Conservation (phyloP, 2,329 filamentous ascomycete species). For the Periconia sp. region DNA sequence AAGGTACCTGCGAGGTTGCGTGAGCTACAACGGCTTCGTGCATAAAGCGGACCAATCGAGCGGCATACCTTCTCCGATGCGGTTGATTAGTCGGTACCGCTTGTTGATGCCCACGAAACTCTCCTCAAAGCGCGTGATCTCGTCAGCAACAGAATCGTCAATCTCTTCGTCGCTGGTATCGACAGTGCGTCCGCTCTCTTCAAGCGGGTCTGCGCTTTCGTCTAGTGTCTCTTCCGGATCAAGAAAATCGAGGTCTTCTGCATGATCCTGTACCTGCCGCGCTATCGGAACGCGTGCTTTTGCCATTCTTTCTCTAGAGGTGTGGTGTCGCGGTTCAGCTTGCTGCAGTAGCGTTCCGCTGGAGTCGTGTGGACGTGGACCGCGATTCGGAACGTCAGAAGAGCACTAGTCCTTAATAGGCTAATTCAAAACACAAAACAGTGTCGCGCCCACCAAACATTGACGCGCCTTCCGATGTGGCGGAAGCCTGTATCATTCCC, state of each 20-base stretch:
- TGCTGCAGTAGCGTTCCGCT: slow-evolving; percentile 10
- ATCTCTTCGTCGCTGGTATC: slow-evolving; percentile 61
- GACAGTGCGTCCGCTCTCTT: slow-evolving; percentile 58
- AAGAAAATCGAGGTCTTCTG: slow-evolving; percentile 41
- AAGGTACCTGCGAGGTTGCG: slow-evolving; percentile 74
- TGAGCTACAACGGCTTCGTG: slow-evolving; percentile 33
- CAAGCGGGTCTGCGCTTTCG: slow-evolving; percentile 56
- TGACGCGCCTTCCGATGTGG: slow-evolving; percentile 11
- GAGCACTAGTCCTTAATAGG: slow-evolving; percentile 21
- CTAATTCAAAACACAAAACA: slow-evolving; percentile 26
- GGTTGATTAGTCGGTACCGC: slow-evolving; percentile 89
- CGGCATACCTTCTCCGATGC: slow-evolving; percentile 86
- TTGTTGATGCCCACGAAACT: slow-evolving; percentile 84
- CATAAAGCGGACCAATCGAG: slow-evolving; percentile 31
- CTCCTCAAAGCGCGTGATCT: slow-evolving; percentile 84
- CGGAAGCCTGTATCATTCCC: slow-evolving; percentile 21
- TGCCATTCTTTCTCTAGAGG: slow-evolving; percentile 28
- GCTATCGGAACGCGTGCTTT: slow-evolving; percentile 36
- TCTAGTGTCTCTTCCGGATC: slow-evolving; percentile 51
- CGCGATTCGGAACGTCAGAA: slow-evolving; percentile 2
- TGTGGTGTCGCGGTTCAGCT: slow-evolving; percentile 14
- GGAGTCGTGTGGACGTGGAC: slow-evolving; percentile 6
- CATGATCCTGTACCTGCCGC: slow-evolving; percentile 31
- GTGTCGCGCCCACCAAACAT: slow-evolving; percentile 22
- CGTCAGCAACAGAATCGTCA: slow-evolving; percentile 74